phyloP scores from a whole-genome alignment of 2,329 filamentous ascomycete genomes.

The Nothopassalora personata region DNA sequence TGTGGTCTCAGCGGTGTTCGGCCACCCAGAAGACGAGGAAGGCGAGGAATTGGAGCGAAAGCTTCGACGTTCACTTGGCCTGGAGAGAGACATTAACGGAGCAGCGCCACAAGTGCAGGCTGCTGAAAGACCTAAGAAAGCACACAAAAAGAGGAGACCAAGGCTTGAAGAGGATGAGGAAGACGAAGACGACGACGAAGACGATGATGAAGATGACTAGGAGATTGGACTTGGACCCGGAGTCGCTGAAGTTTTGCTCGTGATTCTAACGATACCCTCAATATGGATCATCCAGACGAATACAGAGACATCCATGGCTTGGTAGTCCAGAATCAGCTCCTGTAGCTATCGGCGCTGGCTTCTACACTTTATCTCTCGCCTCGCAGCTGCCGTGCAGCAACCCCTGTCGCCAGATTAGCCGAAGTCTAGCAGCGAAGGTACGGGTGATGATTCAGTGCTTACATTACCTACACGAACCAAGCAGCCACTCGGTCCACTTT shows the following conservation, averaged over 20 bases:
- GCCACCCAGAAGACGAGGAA: constrained; percentile 24
- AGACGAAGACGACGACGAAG: constrained; percentile 11
- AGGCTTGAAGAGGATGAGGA: constrained; percentile 6
- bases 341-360: background rate
- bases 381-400: background rate
- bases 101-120: background rate
- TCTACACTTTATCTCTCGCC: background rate
- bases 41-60: constrained; percentile 32
- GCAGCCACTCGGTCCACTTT: background rate
- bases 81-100: constrained; percentile 13
- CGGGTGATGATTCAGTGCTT: background rate
- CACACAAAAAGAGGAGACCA: background rate
- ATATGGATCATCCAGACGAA: background rate
- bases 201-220: constrained; percentile 15
- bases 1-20: constrained; percentile 58
- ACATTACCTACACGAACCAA: background rate
- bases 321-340: background rate
- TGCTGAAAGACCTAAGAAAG: constrained; percentile 1
- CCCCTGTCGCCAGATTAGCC: background rate
- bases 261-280: background rate
- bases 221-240: background rate
- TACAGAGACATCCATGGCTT: background rate
- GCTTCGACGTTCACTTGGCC: constrained; percentile 31
- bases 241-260: background rate
- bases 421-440: background rate